Percentiles rank a stretch among this genome's conserved stretches.
Conservation (phyloP, 257 asterid species). For the Fraxinus excelsior region DNA sequence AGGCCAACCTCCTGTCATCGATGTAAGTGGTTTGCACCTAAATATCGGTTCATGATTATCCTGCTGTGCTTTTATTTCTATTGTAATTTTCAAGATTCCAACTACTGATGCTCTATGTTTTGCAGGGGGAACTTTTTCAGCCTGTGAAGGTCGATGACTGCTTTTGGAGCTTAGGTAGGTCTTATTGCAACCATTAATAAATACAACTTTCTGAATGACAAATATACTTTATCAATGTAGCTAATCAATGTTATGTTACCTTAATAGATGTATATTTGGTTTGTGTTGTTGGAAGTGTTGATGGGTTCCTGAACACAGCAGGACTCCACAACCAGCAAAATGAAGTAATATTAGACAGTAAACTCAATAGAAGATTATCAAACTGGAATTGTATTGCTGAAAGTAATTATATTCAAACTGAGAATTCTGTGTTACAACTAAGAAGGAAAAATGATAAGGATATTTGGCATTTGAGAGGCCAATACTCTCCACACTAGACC, state of each 20-base stretch:
- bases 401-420: too few relatives aligned
- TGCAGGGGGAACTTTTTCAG: conserved; percentile 73
- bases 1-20: conserved; percentile 57
- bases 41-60: neutral
- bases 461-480: too few relatives aligned
- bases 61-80: neutral
- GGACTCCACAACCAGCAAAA: too few relatives aligned
- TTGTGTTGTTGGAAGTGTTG: neutral
- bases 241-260: neutral
- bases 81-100: neutral
- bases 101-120: neutral
- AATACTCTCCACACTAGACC: too few relatives aligned
- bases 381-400: too few relatives aligned
- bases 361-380: too few relatives aligned
- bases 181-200: neutral
- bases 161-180: conserved; percentile 82
- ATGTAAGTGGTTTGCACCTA: conserved; percentile 27
- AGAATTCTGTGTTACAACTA: too few relatives aligned
- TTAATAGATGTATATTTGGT: neutral
- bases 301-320: too few relatives aligned
- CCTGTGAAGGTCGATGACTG: conserved; percentile 77
- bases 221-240: neutral
- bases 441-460: too few relatives aligned
- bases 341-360: too few relatives aligned
- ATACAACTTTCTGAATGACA: neutral